Conservation (phyloP, 176 grass and related monocot genomes). For the Microstegium vimineum region DNA sequence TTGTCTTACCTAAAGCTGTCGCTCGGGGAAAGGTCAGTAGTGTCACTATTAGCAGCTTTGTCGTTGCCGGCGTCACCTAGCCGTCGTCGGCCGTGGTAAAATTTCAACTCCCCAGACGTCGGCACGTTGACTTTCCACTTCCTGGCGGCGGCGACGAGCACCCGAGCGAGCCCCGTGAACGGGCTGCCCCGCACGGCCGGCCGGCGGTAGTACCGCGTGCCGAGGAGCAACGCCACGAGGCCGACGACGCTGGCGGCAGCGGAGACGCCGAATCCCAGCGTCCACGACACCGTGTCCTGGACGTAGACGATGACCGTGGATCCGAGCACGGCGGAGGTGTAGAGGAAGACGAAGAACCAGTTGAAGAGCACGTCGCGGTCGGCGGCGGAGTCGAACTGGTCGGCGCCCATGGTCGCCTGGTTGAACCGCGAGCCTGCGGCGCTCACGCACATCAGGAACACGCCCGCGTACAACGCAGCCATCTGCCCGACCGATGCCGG, state of each 20-base stretch:
- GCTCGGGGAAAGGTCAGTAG: conserved; percentile 9
- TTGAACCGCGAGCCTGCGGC: conserved; percentile 66
- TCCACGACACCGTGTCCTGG: conserved; percentile 63
- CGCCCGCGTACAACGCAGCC: conserved; percentile 38
- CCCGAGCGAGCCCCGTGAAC: conserved; percentile 53
- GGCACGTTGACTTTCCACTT: conserved; percentile 38
- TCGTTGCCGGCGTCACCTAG: neutral
- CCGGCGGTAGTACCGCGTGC: conserved; percentile 43
- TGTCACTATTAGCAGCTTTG: neutral
- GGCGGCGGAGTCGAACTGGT: conserved; percentile 58
- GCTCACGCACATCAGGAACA: conserved; percentile 48
- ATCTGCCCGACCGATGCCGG: conserved; percentile 35
- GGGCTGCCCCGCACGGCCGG: conserved; percentile 52
- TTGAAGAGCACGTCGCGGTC: conserved; percentile 66
- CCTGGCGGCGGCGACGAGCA: conserved; percentile 43
- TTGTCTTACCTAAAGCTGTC: conserved; percentile 53
- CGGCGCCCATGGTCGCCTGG: conserved; percentile 65
- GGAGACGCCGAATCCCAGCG: conserved; percentile 42
- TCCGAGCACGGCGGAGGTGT: conserved; percentile 42
- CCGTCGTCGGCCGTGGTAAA: conserved; percentile 34
- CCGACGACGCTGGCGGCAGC: conserved; percentile 20
- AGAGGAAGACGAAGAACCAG: conserved; percentile 75
- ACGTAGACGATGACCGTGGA: conserved; percentile 61
- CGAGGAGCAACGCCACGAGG: conserved; percentile 43
- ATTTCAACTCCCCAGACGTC: conserved; percentile 9